Evolutionary conservation across 805 yeast genomes (phyloP).

Genomic region (Nadsonia fulvescens): DNA sequence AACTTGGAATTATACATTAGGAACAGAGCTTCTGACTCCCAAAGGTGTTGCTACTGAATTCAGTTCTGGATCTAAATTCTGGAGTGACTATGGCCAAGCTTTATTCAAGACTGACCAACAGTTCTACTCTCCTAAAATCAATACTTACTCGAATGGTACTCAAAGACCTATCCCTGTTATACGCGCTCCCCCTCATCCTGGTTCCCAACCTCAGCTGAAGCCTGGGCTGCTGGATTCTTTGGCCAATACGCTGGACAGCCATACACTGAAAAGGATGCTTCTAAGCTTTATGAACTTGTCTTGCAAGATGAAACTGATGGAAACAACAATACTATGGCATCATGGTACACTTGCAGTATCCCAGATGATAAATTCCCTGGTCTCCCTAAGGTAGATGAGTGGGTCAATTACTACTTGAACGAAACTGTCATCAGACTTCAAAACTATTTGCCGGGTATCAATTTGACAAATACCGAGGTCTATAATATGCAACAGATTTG

Average conservation of each 20-base stretch:
- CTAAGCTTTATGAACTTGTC: constrained; percentile 17
- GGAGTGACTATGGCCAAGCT: constrained; percentile 24
- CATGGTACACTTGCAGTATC: constrained; percentile 22
- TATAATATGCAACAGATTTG: constrained; percentile 39
- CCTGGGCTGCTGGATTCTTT: constrained; percentile 28
- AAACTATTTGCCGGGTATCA: constrained; percentile 30
- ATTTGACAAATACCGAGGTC: constrained; percentile 36
- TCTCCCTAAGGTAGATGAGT: constrained; percentile 13
- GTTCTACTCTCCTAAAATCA: constrained; percentile 15
- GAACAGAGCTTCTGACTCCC: constrained; percentile 19
- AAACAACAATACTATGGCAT: constrained; percentile 22
- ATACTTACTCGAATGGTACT: constrained; percentile 21
- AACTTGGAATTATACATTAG: constrained; percentile 19
- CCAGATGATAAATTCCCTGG: constrained; percentile 15
- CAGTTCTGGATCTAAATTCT: constrained; percentile 21
- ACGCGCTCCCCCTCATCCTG: constrained; percentile 22
- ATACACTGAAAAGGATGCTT: constrained; percentile 13
- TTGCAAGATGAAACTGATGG: constrained; percentile 18
- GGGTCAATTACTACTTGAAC: constrained; percentile 27
- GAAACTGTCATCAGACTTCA: constrained; percentile 40
- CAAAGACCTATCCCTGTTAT: constrained; percentile 19
- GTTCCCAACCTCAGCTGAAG: constrained; percentile 22
- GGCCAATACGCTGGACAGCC: constrained; percentile 20
- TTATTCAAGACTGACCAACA: constrained; percentile 16
- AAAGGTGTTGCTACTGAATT: constrained; percentile 23